Conservation (phyloP, 257 asterid species). For the Gentiana straminea region DNA sequence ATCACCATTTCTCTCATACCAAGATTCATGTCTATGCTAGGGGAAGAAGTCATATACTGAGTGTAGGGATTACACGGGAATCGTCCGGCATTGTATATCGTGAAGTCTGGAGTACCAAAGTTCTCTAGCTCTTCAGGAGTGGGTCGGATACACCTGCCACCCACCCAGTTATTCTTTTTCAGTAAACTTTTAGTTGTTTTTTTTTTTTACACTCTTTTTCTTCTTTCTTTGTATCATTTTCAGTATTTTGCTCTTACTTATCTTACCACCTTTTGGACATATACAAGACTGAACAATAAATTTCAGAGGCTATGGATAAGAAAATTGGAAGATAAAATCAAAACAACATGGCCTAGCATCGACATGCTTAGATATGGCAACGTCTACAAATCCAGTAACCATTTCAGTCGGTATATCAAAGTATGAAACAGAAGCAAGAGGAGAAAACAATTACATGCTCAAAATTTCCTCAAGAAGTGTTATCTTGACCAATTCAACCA, state of each 20-base stretch:
- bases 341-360: too few species aligned
- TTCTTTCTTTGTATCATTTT: slow-evolving; percentile 8
- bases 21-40: slow-evolving; percentile 77
- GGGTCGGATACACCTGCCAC: slow-evolving; percentile 88
- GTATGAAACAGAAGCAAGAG: too few species aligned
- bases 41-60: slow-evolving; percentile 76
- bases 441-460: too few species aligned
- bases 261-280: not conserved
- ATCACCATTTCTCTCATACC: slow-evolving; percentile 76
- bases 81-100: slow-evolving; percentile 80
- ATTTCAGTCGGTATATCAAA: too few species aligned
- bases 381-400: too few species aligned
- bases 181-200: slow-evolving; percentile 10
- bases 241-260: not conserved
- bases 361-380: too few species aligned
- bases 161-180: slow-evolving; percentile 34
- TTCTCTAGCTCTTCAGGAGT: slow-evolving; percentile 63
- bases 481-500: too few species aligned
- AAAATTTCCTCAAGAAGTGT: too few species aligned
- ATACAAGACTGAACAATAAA: too few species aligned
- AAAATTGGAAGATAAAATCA: too few species aligned
- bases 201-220: too few species aligned
- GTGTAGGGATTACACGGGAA: slow-evolving; percentile 81
- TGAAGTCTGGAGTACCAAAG: slow-evolving; percentile 80
- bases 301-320: too few species aligned